A percentile compares a stretch with the other conserved stretches of the same genome.
These are phyloP conservation scores for Luffa aegyptiaca DNA, from an alignment of 306 rosid genomes.

Conservation along the genomic window DNA sequence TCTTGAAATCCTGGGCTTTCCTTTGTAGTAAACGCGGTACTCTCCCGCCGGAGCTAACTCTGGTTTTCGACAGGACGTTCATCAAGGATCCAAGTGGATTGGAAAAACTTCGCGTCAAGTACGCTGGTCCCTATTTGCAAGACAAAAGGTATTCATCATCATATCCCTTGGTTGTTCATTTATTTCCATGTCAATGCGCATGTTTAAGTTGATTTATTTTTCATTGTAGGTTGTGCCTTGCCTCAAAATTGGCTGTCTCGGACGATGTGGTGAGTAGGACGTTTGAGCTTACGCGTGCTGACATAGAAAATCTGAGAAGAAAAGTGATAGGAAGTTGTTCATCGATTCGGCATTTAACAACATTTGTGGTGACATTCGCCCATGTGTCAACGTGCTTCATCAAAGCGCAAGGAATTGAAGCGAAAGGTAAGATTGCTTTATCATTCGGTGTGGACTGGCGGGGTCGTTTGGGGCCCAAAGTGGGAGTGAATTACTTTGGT, in stretches of 20 bases:
- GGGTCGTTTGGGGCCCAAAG: slow-evolving; percentile 10
- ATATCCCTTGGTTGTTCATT: no score
- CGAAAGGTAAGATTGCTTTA: background rate
- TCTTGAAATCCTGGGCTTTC: slow-evolving; percentile 49
- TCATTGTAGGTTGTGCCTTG: no score
- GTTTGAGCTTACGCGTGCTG: background rate
- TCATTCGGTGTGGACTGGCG: slow-evolving; percentile 15
- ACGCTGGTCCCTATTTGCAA: no score
- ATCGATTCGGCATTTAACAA: slow-evolving; percentile 19
- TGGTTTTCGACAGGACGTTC: slow-evolving; percentile 15
- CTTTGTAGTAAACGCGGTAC: background rate
- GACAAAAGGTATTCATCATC: no score
- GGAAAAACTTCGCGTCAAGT: background rate
- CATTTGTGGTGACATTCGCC: slow-evolving; percentile 14
- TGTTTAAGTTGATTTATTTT: no score
- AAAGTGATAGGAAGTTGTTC: background rate
- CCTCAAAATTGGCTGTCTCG: background rate
- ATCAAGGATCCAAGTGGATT: slow-evolving; percentile 1
- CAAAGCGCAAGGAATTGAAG: slow-evolving; percentile 15
- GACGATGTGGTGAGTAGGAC: slow-evolving; percentile 15
- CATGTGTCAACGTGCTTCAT: slow-evolving; percentile 14
- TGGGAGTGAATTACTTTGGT: slow-evolving; percentile 26
- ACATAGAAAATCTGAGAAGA: slow-evolving; percentile 6
- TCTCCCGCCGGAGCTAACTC: slow-evolving; percentile 2
- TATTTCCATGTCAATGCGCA: no score